Conservation (phyloP, 371 early-diverging fungal species). For the Saksenaea vasiformis region DNA sequence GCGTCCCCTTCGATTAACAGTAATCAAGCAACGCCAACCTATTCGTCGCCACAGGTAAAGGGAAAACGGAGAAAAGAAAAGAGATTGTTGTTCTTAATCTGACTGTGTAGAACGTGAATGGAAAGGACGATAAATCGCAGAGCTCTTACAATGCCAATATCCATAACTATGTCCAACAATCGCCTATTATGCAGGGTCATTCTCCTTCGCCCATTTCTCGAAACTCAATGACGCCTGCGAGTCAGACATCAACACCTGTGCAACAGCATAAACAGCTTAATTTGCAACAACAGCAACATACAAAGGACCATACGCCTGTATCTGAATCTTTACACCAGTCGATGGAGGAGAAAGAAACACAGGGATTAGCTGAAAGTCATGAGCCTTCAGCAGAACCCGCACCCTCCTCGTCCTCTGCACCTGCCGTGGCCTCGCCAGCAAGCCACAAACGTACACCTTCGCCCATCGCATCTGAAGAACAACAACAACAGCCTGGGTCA, state of each 20-base stretch:
- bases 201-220: conserved; percentile 30
- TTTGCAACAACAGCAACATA: not conserved
- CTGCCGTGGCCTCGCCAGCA: conserved; percentile 1
- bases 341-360: conserved; percentile 1
- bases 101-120: not conserved
- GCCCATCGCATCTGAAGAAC: conserved; percentile 7
- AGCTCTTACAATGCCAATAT: conserved; percentile 16
- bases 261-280: conserved; percentile 39
- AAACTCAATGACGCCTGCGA: conserved; percentile 36
- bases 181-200: conserved; percentile 26
- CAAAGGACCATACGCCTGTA: not conserved
- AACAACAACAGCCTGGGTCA: conserved; percentile 4
- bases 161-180: conserved; percentile 28
- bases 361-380: not conserved
- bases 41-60: conserved; percentile 21
- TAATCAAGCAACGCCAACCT: conserved; percentile 22
- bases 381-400: not conserved
- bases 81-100: not conserved
- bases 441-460: conserved; percentile 8
- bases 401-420: conserved; percentile 10
- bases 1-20: conserved; percentile 22
- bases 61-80: not conserved
- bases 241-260: conserved; percentile 37
- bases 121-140: conserved; percentile 10
- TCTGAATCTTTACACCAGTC: conserved; percentile 6